Evolutionary conservation across 495 filamentous ascomycete genomes (phyloP).

Genomic region (Talaromyces liani): DNA sequence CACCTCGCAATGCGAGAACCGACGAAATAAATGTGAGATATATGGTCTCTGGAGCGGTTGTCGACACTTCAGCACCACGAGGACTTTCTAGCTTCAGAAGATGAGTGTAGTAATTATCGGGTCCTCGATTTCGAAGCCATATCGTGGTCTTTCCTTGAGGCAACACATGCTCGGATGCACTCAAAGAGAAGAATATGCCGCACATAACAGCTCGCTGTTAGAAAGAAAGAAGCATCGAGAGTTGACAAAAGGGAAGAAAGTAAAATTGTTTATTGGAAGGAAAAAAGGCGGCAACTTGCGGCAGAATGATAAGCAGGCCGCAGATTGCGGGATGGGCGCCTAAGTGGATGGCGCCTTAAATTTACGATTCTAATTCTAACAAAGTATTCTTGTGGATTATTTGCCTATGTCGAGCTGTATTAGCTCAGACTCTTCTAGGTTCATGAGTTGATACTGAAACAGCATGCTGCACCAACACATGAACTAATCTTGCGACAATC

Average conservation of each 20-base stretch:
- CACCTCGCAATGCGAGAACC: conserved; percentile 78
- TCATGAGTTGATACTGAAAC: neutral
- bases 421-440: neutral
- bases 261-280: neutral
- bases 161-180: conserved; percentile 19
- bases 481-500: neutral
- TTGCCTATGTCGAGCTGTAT: neutral
- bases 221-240: neutral
- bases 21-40: conserved; percentile 67
- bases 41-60: conserved; percentile 11
- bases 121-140: conserved; percentile 46
- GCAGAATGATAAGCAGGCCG: conserved; percentile 7
- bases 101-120: conserved; percentile 42
- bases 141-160: conserved; percentile 34
- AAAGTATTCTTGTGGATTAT: neutral
- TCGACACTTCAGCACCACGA: conserved; percentile 3
- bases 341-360: neutral
- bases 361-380: neutral
- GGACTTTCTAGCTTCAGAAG: conserved; percentile 17
- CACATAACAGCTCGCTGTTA: conserved; percentile 41
- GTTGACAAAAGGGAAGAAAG: neutral
- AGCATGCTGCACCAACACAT: neutral
- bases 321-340: conserved; percentile 3
- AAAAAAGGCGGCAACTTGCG: neutral
- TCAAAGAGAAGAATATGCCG: conserved; percentile 56